A percentile compares a stretch with the other conserved stretches of the same genome.
Evolutionary conservation across 371 early-diverging fungal species (phyloP).

Genomic region (Conidiobolus incongruus): DNA sequence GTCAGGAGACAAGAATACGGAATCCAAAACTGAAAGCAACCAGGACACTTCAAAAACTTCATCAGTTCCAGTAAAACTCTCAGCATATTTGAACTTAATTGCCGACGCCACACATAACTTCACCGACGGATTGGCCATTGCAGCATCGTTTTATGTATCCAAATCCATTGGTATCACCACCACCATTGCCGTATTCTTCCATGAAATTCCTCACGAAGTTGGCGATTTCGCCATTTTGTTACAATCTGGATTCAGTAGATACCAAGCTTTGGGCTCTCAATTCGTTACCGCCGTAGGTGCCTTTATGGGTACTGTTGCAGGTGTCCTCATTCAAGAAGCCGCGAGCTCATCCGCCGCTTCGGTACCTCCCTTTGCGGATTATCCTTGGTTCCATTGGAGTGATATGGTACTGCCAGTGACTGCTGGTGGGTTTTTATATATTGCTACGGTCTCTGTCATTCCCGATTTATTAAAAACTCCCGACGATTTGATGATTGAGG

Average conservation of each 20-base stretch:
- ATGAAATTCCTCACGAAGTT: constrained; percentile 84
- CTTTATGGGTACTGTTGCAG: constrained; percentile 54
- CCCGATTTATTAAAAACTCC: constrained; percentile 54
- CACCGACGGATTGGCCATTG: constrained; percentile 83
- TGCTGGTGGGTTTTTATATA: constrained; percentile 76
- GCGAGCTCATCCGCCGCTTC: constrained; percentile 5
- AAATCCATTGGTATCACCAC: constrained; percentile 65
- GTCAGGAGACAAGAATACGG: neutral
- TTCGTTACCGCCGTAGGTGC: constrained; percentile 63
- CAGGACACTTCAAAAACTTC: neutral
- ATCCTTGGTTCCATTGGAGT: constrained; percentile 7
- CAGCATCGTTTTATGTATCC: constrained; percentile 64
- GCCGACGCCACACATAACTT: constrained; percentile 80
- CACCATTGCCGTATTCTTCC: constrained; percentile 77
- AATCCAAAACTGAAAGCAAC: neutral
- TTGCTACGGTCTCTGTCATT: constrained; percentile 69
- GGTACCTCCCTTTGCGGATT: constrained; percentile 10
- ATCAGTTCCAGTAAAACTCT: constrained; percentile 24
- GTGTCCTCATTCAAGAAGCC: constrained; percentile 51
- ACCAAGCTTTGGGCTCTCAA: constrained; percentile 60
- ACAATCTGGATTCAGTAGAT: constrained; percentile 54
- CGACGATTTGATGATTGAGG: constrained; percentile 21
- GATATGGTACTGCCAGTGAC: constrained; percentile 68
- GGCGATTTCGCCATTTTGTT: constrained; percentile 79
- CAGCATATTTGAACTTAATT: constrained; percentile 60